Evolutionary conservation across 371 early-diverging fungal genomes (phyloP), one percentile per base, ranked within the genome.

Genomic region (Apophysomyces sp.): DNA sequence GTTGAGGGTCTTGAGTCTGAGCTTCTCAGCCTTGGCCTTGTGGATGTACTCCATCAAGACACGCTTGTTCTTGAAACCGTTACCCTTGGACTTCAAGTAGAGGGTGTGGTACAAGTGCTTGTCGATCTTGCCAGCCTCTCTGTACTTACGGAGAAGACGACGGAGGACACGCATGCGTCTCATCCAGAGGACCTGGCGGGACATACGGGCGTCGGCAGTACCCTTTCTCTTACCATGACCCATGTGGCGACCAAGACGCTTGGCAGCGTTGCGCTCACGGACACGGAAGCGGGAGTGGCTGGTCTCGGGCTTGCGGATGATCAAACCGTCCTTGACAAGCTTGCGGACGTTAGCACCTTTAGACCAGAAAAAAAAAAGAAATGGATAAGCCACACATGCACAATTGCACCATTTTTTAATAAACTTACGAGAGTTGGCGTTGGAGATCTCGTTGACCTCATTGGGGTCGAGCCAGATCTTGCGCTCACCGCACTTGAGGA

Each of bases 11-110:
- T 95, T 95, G 68, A 92, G 87, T 85, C 99, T 93, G 71, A 89
- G 85, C 86, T 98, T 94, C 86, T 99, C 99, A 61, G 98, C 98
- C 95, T 99, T 99, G 74, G 96, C 98, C 91, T 98, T 99, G 90
- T 96, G 94, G 85, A 99, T 99, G 89, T 92, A 92, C 87, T 99
- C 99, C 94, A 97, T 97, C 71, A 99, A 84, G 75, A 97, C 97
- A 81, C 98, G 96, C 93, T 97, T 97, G 97, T 97, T 99, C 96
- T 99, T 99, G 93, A 99, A 99, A 68, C 96, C 94, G 87, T 98
- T 99, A 93, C 99, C 99, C 96, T 99, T 99, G 70, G 96, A 85
- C 90, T 99, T 98, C 76, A 96, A 81, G 92, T 99, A 99, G 58
- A 98, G 90, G 72, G 80, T 83, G 86, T 95, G 97, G 92, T 99